Evolutionary conservation across 495 filamentous ascomycete genomes (phyloP), one percentile per base, ranked within the genome.

Genomic region (Acidiella bohemica): DNA sequence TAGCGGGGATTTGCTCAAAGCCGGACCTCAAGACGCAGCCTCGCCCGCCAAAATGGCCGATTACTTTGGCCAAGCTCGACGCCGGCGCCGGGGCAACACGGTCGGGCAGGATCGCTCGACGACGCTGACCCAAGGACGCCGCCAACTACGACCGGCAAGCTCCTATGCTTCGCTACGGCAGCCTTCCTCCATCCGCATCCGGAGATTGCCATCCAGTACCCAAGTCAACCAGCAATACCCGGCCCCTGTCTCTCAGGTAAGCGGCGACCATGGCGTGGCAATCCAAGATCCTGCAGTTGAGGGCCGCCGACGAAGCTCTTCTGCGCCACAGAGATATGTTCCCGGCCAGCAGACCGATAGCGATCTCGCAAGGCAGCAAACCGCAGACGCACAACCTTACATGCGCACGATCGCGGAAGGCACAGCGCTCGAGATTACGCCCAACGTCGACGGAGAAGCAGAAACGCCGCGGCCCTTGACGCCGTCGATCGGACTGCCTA

Each of bases 291-390:
- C n/a, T 11, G 32, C 14, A 13, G 31, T 17, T 9, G 34, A n/a
- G 7, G 47, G 48, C 22, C 46, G 50, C 35, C 41, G 50, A 22
- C 17, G 50, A 19, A 53, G 50, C 19, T 25, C 38, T 11, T 53
- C 50, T 7, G 50, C 43, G 26, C 50, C 50, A 1, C 50, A 53
- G 36, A 22, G 39, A 28, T 38, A 41, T 27, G 14, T 18, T 14
- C 23, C 33, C 23, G 37, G 33, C 10, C 18, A 22, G 5, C 19
- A 22, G 11, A 10, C 37, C 7, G 31, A 1, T 20, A 23, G 9
- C n/a, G 42, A 42, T 5, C 36, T 41, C 10, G 12, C 38, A 6
- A 30, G 42, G 10, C 41, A 41, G 24, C n/a, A 25, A 3, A 46
- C 47, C 1, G 42, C 42, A 3, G 42, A 50, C 28, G 19, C 9